A percentile compares a stretch with the other conserved stretches of the same genome.
Evolutionary conservation across 1,284 basidiomycete genomes (phyloP).

Genomic region (Irpex sp.): DNA sequence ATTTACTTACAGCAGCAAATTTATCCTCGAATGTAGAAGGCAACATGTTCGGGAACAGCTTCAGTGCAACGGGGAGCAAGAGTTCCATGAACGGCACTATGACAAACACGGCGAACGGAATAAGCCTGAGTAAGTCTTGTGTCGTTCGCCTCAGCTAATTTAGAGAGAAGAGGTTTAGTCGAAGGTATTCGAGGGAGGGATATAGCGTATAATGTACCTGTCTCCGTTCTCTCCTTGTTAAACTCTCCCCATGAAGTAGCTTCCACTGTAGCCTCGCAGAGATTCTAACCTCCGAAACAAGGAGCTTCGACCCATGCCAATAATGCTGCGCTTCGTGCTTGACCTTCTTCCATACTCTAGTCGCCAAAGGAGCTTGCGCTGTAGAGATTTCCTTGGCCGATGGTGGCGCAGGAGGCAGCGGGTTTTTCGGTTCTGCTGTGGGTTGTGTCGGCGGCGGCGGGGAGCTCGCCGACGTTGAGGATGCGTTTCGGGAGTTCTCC

Average conservation of each 20-base stretch:
- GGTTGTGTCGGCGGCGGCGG: slow-evolving; percentile 9
- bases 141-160: slow-evolving; percentile 87
- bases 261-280: slow-evolving; percentile 88
- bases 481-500: slow-evolving; percentile 10
- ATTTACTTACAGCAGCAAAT: slow-evolving; percentile 74
- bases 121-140: slow-evolving; percentile 86
- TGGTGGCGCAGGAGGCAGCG: slow-evolving; percentile 41
- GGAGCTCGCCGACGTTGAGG: slow-evolving; percentile 18
- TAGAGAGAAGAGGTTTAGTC: too few species aligned
- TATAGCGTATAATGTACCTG: slow-evolving; percentile 53
- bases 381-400: slow-evolving; percentile 41
- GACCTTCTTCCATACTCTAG: slow-evolving; percentile 83
- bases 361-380: slow-evolving; percentile 47
- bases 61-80: slow-evolving; percentile 93
- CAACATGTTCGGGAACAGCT: slow-evolving; percentile 98
- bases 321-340: slow-evolving; percentile 97
- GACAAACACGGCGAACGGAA: slow-evolving; percentile 95
- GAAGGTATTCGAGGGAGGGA: too few species aligned
- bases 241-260: slow-evolving; percentile 85
- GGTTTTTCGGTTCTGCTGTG: slow-evolving; percentile 39
- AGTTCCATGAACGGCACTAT: slow-evolving; percentile 99
- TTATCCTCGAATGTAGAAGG: slow-evolving; percentile 99
- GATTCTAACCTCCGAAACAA: slow-evolving; percentile 94
- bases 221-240: slow-evolving; percentile 92
- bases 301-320: slow-evolving; percentile 94